Conservation (phyloP, 2,329 filamentous ascomycete genomes). For the Phialocephala sp. region DNA sequence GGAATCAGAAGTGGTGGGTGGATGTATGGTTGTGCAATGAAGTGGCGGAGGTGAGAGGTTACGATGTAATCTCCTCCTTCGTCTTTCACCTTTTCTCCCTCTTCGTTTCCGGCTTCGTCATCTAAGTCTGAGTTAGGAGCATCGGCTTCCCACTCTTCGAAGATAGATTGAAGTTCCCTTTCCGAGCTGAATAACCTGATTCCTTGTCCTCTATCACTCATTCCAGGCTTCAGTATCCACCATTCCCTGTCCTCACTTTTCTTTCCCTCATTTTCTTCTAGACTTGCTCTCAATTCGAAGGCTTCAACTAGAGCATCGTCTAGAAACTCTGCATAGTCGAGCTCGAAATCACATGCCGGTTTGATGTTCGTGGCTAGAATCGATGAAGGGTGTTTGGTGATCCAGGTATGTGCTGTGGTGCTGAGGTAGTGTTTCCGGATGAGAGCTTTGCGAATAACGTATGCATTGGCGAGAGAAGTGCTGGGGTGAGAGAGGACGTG, state of each 20-base stretch:
- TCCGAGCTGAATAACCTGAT: constrained; percentile 88
- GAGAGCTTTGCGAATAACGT: constrained; percentile 93
- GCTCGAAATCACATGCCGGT: constrained; percentile 83
- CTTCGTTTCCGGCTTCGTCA: constrained; percentile 62
- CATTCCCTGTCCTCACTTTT: constrained; percentile 64
- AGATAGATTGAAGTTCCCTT: constrained; percentile 83
- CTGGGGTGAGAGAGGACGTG: constrained; percentile 66
- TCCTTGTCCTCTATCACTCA: constrained; percentile 95
- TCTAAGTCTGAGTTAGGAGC: constrained; percentile 70
- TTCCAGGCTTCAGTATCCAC: constrained; percentile 98
- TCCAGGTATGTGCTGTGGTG: constrained; percentile 82
- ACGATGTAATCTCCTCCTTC: constrained; percentile 65
- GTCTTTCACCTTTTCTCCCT: constrained; percentile 47
- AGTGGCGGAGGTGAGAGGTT: constrained; percentile 91
- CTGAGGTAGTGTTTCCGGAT: constrained; percentile 96
- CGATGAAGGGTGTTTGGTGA: constrained; percentile 79
- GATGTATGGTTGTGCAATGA: constrained; percentile 95
- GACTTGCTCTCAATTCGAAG: constrained; percentile 82
- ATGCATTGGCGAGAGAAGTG: constrained; percentile 80
- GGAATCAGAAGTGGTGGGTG: constrained; percentile 79
- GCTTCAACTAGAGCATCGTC: constrained; percentile 92
- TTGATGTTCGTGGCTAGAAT: constrained; percentile 74
- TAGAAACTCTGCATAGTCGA: constrained; percentile 96
- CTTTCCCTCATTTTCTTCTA: constrained; percentile 68
- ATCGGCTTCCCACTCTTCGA: constrained; percentile 86